Evolutionary conservation across 108 stramenopile species (phyloP), one percentile per base, ranked within the genome.

Genomic region (Cylindrotheca closterium): DNA sequence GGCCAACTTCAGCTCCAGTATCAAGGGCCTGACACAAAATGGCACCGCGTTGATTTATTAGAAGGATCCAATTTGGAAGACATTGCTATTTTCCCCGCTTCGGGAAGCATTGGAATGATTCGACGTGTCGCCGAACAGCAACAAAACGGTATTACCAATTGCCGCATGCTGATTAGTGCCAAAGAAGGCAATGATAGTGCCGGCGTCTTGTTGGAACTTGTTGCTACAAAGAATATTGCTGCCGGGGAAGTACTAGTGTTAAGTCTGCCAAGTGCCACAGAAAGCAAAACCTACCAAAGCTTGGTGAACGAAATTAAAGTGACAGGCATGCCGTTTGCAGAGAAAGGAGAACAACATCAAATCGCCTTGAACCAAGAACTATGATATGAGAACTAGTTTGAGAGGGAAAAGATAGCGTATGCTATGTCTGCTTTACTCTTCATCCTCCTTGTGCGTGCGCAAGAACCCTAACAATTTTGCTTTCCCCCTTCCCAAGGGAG

Each of bases 41-140:
- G 71, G 67, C 29, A 63, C 51, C 55, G 60, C 2, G 19, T 55
- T 15, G 30, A 51, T 59, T 28, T 48, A 18, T 63, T 58, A 32
- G 8, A 26, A 7, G 33, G 19, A 30, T 7, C 7, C 37, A 42
- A 15, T 15, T 47, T 63, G 48, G 30, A 68, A 19, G 62, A 79
- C 3, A 58, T 74, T 0, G 65, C 56, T 25, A 58, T 79, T 1
- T 46, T 79, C 12, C 78, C 73, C n/a, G 68, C 58, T 29, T 59
- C 78, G 10, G 78, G 78, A 30, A 52, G 57, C 19, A 79, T 79
- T 55, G 78, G 63, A 15, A 22, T 70, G 33, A 60, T 79, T 8
- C 61, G 71, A 24, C 37, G 73, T 10, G 53, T 34, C 32, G 58
- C 49, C 46, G 58, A 50, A 15, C 34, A 42, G 7, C 37, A 7